Percentiles rank a stretch among this genome's conserved stretches.
phyloP scores from a whole-genome alignment of 164 flowering plant species.

The Pachysandra terminalis region DNA sequence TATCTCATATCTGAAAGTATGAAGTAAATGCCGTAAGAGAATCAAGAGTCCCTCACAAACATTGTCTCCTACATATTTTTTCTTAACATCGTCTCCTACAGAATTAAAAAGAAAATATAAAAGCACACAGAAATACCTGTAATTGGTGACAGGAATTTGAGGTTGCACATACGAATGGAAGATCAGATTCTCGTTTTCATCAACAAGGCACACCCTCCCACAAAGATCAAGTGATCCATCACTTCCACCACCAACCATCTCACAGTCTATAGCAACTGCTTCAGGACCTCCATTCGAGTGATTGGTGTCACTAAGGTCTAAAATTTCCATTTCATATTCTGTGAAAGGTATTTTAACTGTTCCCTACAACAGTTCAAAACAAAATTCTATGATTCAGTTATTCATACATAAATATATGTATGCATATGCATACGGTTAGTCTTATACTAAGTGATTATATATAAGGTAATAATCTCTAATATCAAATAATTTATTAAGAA shows the following conservation, averaged over 20 bases:
- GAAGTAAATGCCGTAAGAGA: background rate
- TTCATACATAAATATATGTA: no score
- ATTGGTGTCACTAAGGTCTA: slow-evolving; percentile 8
- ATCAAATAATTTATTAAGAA: no score
- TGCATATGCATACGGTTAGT: no score
- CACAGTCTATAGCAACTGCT: slow-evolving; percentile 73
- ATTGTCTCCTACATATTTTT: background rate
- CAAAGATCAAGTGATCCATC: slow-evolving; percentile 71
- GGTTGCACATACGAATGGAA: slow-evolving; percentile 68
- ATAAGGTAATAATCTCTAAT: no score
- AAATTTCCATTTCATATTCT: slow-evolving; percentile 26
- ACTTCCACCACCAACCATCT: slow-evolving; percentile 82
- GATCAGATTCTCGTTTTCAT: slow-evolving; percentile 61
- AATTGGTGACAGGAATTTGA: slow-evolving; percentile 52
- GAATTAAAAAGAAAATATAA: background rate
- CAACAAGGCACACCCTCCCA: slow-evolving; percentile 75
- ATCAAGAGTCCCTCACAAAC: slow-evolving; percentile 2
- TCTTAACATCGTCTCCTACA: background rate
- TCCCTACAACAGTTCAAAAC: slow-evolving; percentile 26
- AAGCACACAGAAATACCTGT: slow-evolving; percentile 44
- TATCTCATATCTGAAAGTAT: slow-evolving; percentile 46
- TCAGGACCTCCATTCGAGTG: slow-evolving; percentile 12
- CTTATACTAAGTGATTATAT: no score
- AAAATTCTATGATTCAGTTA: background rate
- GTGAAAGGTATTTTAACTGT: slow-evolving; percentile 7